Conservation (phyloP, 768 basidiomycete genomes). For the Lyophyllum shimeji region DNA sequence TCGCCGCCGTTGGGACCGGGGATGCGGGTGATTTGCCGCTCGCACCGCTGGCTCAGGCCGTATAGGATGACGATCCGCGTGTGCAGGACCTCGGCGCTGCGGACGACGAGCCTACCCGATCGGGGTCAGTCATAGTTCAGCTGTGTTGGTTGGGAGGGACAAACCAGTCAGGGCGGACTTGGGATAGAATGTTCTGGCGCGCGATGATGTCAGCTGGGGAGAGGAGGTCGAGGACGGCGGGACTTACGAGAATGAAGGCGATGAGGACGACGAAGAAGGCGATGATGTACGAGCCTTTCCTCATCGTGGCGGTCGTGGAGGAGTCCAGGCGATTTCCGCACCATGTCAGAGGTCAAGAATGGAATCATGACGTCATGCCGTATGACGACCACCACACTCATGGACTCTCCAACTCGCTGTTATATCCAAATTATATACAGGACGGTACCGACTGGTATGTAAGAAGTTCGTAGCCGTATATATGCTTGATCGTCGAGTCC, state of each 20-base stretch:
- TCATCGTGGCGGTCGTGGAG: slow-evolving; percentile 37
- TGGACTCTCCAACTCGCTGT: too few species aligned
- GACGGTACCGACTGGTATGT: background rate
- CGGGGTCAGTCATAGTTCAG: background rate
- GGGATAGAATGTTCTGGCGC: slow-evolving; percentile 56
- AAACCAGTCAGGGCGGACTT: slow-evolving; percentile 65
- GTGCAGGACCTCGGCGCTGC: slow-evolving; percentile 42
- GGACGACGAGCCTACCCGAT: slow-evolving; percentile 42
- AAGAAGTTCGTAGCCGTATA: background rate
- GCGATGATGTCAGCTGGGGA: background rate
- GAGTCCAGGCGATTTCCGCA: too few species aligned
- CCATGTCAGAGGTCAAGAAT: too few species aligned
- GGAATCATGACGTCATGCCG: too few species aligned
- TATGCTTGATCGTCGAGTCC: background rate
- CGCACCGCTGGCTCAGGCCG: slow-evolving; percentile 60
- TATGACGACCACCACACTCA: too few species aligned
- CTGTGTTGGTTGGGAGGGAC: background rate
- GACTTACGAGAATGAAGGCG: slow-evolving; percentile 52
- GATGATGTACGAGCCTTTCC: slow-evolving; percentile 67
- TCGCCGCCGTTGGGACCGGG: slow-evolving; percentile 47
- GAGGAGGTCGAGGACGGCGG: background rate
- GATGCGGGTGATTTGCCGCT: slow-evolving; percentile 45
- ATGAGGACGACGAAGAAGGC: slow-evolving; percentile 57
- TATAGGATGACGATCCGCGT: slow-evolving; percentile 52
- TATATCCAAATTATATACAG: too few species aligned